Percentiles rank a stretch among this genome's conserved stretches.
phyloP scores from a whole-genome alignment of 2,329 filamentous ascomycete genomes.

The Mariannaea sp. region DNA sequence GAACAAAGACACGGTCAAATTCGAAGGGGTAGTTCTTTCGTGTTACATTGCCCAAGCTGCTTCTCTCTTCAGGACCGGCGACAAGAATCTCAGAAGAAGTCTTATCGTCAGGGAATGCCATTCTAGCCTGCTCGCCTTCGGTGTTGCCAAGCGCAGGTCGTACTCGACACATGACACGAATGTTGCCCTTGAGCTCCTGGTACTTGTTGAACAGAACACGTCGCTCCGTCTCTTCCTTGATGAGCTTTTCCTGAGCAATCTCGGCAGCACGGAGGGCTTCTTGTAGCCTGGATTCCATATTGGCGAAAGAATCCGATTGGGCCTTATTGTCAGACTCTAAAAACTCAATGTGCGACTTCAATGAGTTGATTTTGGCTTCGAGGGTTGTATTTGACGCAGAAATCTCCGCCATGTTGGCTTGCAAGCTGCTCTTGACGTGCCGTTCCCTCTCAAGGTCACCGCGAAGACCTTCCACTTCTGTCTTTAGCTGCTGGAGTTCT shows the following conservation, averaged over 20 bases:
- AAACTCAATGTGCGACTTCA: slow-evolving; percentile 84
- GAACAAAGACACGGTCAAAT: slow-evolving; percentile 92
- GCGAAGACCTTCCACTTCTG: slow-evolving; percentile 51
- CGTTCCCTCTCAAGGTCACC: slow-evolving; percentile 66
- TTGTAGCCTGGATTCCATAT: slow-evolving; percentile 78
- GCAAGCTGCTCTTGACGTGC: slow-evolving; percentile 58
- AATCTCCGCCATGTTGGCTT: slow-evolving; percentile 60
- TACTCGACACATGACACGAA: slow-evolving; percentile 96
- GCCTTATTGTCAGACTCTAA: slow-evolving; percentile 88
- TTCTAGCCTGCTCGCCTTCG: slow-evolving; percentile 71
- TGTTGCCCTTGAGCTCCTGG: slow-evolving; percentile 97
- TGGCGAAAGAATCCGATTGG: slow-evolving; percentile 83
- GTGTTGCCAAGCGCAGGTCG: slow-evolving; percentile 68
- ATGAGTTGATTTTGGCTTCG: slow-evolving; percentile 74
- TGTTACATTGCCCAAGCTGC: slow-evolving; percentile 74
- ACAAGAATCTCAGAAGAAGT: slow-evolving; percentile 88
- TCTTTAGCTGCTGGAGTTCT: slow-evolving; percentile 56
- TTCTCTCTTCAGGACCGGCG: slow-evolving; percentile 81
- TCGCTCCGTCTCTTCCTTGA: slow-evolving; percentile 87
- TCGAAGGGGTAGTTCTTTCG: slow-evolving; percentile 84
- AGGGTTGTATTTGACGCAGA: slow-evolving; percentile 67
- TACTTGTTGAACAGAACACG: slow-evolving; percentile 96
- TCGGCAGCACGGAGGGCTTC: slow-evolving; percentile 74
- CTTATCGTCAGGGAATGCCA: slow-evolving; percentile 80
- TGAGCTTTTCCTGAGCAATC: slow-evolving; percentile 77